These are phyloP conservation scores for Lentinula raphanica DNA, from an alignment of 768 basidiomycete genomes.

Conservation along the genomic window DNA sequence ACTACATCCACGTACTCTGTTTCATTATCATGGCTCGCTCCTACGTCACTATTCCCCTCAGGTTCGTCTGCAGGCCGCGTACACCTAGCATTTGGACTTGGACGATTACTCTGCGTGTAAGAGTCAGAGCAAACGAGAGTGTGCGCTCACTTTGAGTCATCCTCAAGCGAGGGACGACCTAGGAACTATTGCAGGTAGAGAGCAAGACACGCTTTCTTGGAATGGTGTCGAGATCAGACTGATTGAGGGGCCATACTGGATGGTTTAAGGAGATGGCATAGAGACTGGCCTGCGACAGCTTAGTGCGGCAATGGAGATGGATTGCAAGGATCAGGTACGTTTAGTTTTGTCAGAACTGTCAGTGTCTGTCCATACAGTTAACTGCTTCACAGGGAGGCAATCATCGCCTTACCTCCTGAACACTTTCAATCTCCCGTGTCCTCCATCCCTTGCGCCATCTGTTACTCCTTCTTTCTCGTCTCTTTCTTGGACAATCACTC, in stretches of 20 bases:
- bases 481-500: not conserved
- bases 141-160: constrained; percentile 75
- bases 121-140: no score
- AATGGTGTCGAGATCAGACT: constrained; percentile 23
- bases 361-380: not conserved
- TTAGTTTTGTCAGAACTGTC: not conserved
- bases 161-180: constrained; percentile 80
- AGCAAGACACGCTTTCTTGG: constrained; percentile 39
- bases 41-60: constrained; percentile 42
- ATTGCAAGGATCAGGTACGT: constrained; percentile 84
- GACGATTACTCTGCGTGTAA: constrained; percentile 84
- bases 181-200: constrained; percentile 74
- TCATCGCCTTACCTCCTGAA: constrained; percentile 62
- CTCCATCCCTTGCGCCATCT: constrained; percentile 41
- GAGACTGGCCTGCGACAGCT: constrained; percentile 85
- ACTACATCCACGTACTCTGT: constrained; percentile 80
- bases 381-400: constrained; percentile 57
- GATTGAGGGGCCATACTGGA: constrained; percentile 85
- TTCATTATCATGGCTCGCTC: constrained; percentile 81
- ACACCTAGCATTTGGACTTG: constrained; percentile 63
- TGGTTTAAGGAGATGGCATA: constrained; percentile 85
- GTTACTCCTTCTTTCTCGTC: constrained; percentile 32
- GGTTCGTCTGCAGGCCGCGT: not conserved
- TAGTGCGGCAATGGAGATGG: constrained; percentile 85
- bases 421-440: constrained; percentile 39